These are phyloP conservation scores for Primulina tabacum DNA, from an alignment of 257 asterid genomes.

Conservation along the genomic window DNA sequence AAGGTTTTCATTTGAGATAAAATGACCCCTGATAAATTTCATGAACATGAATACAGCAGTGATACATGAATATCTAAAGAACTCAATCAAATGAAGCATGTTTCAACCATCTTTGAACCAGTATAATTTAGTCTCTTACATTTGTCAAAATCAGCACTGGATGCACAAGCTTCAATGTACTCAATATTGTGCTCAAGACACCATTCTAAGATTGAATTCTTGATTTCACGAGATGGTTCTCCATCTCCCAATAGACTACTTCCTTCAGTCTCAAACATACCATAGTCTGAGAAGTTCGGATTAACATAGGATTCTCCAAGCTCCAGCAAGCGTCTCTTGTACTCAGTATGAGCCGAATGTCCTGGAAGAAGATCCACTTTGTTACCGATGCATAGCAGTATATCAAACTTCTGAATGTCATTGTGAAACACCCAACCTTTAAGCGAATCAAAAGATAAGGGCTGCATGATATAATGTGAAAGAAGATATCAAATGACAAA, in stretches of 20 bases:
- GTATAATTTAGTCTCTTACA: constrained; percentile 47
- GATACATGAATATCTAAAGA: background rate
- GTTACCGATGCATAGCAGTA: constrained; percentile 80
- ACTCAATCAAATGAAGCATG: background rate
- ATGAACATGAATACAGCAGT: background rate
- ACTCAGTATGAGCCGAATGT: constrained; percentile 82
- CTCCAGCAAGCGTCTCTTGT: constrained; percentile 60
- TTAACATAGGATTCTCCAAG: constrained; percentile 38
- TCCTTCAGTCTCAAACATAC: constrained; percentile 87
- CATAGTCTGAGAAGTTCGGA: constrained; percentile 51
- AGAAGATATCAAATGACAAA: constrained; percentile 22
- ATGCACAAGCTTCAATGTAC: constrained; percentile 87
- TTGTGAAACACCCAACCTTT: constrained; percentile 69
- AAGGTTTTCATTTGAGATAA: background rate
- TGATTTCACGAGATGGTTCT: constrained; percentile 50
- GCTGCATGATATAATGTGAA: constrained; percentile 44
- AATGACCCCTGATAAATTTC: too few species aligned
- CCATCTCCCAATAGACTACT: constrained; percentile 76
- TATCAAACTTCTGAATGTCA: constrained; percentile 69
- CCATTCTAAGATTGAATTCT: constrained; percentile 64
- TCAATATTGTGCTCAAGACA: constrained; percentile 80
- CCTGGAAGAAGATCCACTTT: constrained; percentile 89
- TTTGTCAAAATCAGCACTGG: constrained; percentile 78
- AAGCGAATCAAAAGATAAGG: constrained; percentile 62
- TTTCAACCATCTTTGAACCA: background rate